Evolutionary conservation across 2,329 filamentous ascomycete genomes (phyloP).

Genomic region (Apiospora aurea): DNA sequence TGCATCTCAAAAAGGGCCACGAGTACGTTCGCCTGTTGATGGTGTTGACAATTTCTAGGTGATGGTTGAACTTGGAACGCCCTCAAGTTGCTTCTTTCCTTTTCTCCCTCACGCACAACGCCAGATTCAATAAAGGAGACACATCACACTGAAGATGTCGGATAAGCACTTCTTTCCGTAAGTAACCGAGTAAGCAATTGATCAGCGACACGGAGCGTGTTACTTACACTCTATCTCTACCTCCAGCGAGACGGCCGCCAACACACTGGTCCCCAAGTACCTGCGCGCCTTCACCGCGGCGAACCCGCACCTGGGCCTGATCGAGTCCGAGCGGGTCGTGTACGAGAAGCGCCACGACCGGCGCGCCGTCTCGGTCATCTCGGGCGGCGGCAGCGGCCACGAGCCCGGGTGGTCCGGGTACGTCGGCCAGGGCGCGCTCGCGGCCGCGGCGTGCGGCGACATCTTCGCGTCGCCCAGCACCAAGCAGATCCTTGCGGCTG

Average conservation of each 20-base stretch:
- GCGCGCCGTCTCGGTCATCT: constrained; percentile 61
- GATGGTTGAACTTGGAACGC: not conserved
- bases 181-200: not conserved
- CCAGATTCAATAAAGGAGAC: not conserved
- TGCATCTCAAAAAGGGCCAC: not conserved
- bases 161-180: constrained; percentile 28
- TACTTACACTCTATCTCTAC: not conserved
- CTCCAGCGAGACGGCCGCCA: constrained; percentile 25
- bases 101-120: not conserved
- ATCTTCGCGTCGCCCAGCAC: constrained; percentile 80
- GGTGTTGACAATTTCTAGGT: not conserved
- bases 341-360: constrained; percentile 40
- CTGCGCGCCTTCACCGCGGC: constrained; percentile 35
- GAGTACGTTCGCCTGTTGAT: not conserved
- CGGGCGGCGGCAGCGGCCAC: constrained; percentile 76
- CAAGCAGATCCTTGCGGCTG: constrained; percentile 72
- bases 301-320: constrained; percentile 48
- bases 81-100: not conserved
- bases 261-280: constrained; percentile 37
- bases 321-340: constrained; percentile 51
- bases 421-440: constrained; percentile 72
- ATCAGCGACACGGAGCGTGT: not conserved
- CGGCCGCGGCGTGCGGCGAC: constrained; percentile 74
- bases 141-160: constrained; percentile 14
- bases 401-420: constrained; percentile 77